Evolutionary conservation across 768 basidiomycete genomes (phyloP).

Genomic region (Cystofilobasidium ferigula): DNA sequence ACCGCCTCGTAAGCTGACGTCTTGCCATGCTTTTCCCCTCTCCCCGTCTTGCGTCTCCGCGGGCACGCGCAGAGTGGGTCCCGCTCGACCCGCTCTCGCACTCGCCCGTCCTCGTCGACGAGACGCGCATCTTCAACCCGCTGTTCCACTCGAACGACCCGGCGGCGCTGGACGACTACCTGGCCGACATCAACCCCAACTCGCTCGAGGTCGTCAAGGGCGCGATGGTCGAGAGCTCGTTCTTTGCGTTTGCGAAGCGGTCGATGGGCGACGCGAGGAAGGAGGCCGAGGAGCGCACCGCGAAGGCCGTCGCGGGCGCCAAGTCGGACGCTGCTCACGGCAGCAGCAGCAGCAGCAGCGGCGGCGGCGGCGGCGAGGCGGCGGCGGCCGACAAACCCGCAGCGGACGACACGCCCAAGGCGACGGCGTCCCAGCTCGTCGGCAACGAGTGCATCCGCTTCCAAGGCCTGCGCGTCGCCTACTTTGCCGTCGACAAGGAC

Average conservation of each 20-base stretch:
- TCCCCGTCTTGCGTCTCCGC: neutral
- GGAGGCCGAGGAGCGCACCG: constrained; percentile 47
- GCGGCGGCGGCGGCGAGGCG: constrained; percentile 63
- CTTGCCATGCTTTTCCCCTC: neutral
- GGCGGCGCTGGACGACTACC: constrained; percentile 58
- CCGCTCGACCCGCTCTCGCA: constrained; percentile 49
- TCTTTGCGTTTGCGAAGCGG: constrained; percentile 68
- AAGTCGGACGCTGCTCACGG: too few relatives aligned
- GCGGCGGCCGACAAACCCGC: neutral
- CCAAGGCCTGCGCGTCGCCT: constrained; percentile 90
- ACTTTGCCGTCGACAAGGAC: constrained; percentile 88
- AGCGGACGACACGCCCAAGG: constrained; percentile 49
- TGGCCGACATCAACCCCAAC: constrained; percentile 67
- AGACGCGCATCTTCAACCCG: constrained; percentile 82
- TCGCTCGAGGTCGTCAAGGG: constrained; percentile 68
- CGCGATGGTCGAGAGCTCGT: constrained; percentile 78
- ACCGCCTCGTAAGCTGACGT: neutral
- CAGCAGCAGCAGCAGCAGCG: constrained; percentile 46
- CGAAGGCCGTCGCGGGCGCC: constrained; percentile 29
- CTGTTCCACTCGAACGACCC: constrained; percentile 94
- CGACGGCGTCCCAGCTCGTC: constrained; percentile 65
- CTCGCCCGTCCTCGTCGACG: constrained; percentile 73
- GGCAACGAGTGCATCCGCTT: constrained; percentile 89
- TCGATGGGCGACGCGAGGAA: constrained; percentile 54
- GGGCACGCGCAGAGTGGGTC: constrained; percentile 22